Conservation (phyloP, 768 basidiomycete genomes). For the Phanerodontia chrysosporium region DNA sequence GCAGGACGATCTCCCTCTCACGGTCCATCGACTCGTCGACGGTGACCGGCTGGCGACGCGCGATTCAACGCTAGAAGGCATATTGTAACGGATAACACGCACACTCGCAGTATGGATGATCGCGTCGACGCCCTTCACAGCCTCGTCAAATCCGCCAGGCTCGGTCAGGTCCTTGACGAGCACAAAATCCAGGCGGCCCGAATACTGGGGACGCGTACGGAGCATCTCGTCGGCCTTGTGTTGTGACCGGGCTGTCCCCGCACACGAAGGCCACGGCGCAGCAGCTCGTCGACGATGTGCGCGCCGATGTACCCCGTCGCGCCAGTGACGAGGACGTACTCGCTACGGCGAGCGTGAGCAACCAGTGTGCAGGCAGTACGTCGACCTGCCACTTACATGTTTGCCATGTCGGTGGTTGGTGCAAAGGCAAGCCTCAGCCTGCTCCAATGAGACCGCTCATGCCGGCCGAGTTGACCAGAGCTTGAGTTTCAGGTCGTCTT, state of each 20-base stretch:
- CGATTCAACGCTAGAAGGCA: constrained; percentile 2
- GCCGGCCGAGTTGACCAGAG: too few relatives aligned
- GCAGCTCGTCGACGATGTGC: constrained; percentile 26
- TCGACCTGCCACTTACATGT: not conserved
- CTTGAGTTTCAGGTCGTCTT: too few relatives aligned
- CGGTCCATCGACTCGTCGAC: constrained; percentile 11
- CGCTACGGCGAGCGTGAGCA: not conserved
- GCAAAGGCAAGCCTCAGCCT: not conserved
- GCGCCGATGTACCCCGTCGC: constrained; percentile 29
- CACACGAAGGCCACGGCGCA: constrained; percentile 31
- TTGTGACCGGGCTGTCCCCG: constrained; percentile 37
- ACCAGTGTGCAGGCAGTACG: not conserved
- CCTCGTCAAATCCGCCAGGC: constrained; percentile 20
- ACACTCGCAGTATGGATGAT: constrained; percentile 16
- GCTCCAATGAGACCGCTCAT: too few relatives aligned
- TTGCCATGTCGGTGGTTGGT: not conserved
- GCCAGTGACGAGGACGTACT: constrained; percentile 11
- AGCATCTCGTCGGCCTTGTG: constrained; percentile 40
- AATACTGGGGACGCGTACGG: constrained; percentile 24
- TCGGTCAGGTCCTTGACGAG: constrained; percentile 40
- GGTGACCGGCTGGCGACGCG: constrained; percentile 8
- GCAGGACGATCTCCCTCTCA: constrained; percentile 30
- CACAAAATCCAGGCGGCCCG: constrained; percentile 29
- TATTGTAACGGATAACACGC: not conserved
- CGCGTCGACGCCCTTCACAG: constrained; percentile 20